Base-by-base conservation (phyloP, 2,329 filamentous ascomycete genomes). In the Neocatenulostroma microsporum region DNA sequence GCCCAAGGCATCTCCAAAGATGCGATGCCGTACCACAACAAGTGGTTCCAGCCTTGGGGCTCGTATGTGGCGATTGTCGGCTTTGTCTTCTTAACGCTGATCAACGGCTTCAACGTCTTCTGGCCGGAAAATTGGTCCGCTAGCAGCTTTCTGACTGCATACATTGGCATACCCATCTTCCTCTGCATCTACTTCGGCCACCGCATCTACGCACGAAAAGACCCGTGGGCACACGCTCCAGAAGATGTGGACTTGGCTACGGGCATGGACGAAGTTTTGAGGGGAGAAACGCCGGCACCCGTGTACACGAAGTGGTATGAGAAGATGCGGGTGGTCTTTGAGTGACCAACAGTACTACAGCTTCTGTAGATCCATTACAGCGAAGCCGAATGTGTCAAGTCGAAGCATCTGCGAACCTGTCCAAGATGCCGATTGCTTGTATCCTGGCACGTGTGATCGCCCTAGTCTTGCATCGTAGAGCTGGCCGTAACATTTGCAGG, bases 51-150 rank as follows among this genome's bases (percentile, higher is more conserved):
- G 48, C 76, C 82, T 0, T 86, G 80, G 52, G 76, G 75, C 2
- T 73, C 80, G 0, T 84, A 70, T 51, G 61, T 73, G 36, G 69
- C 72, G 8, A 69, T 85, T 2, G 55, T 72, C 12, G 54, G 76
- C 17, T 71, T 85, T 36, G 55, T 59, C 3, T 61, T 84, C 18
- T 66, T 88, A n/a, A 74, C 72, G 1, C 60, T 88, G 3, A 79
- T 84, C 48, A 85, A 85, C 50, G 84, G 82, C 1, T 89, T 87
- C 60, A 73, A 78, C 23, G 73, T 82, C 11, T 88, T 89, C 56
- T 81, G 80, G 56, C 74, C 76, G 0, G 62, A 67, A 6, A 67
- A 78, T 19, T 89, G 78, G 73, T 72, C 67, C 12, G 72, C 70
- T 0, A 66, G 69, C 4, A 68, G 68, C 49, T 91, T 91, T 50